Base-by-base conservation (phyloP, 2,329 filamentous ascomycete species). In the Rhexocercosporidium sp. region DNA sequence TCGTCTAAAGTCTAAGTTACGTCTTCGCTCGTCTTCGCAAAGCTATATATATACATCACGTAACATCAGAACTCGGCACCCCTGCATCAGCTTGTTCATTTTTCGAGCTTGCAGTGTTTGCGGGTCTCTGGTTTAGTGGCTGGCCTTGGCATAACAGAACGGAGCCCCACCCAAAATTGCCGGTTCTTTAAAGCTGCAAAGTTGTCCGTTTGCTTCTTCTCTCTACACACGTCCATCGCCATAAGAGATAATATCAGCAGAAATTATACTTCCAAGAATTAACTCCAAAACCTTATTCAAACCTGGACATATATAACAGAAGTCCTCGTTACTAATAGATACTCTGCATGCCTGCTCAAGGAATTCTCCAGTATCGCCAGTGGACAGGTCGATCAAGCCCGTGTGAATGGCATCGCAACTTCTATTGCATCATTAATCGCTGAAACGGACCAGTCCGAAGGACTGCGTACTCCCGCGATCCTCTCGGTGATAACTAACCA, bases 31-130 rank as follows among this genome's bases (percentile, higher is more conserved):
- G 47, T 51, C n/a, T 51, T 51, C n/a, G 47, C n/a, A 51, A 51
- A 51, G 14, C n/a, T 51, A 51, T 51, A 51, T 51, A 51, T 51
- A 51, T 51, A 51, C n/a, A 51, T 51, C n/a, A 51, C 14, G n/a
- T 51, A 51, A 51, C 47, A 18, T 51, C 7, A 51, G n/a, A 51
- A 51, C n/a, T 51, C 47, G 47, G 47, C 18, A 51, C 3, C 47
- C 18, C 47, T 20, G 14, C 47, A 22, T 51, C 9, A 51, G n/a
- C 47, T 51, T 14, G 47, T 51, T 51, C n/a, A 51, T 51, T 51
- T 51, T 5, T 51, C 18, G n/a, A 51, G 47, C n/a, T 51, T 51
- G n/a, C n/a, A 51, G 9, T 51, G 47, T 51, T 6, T 6, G 47
- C n/a, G n/a, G n/a, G 14, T 51, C 47, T 51, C n/a, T n/a, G 47